Base-by-base conservation (phyloP, 345 rosid species). In the Mangifera indica region DNA sequence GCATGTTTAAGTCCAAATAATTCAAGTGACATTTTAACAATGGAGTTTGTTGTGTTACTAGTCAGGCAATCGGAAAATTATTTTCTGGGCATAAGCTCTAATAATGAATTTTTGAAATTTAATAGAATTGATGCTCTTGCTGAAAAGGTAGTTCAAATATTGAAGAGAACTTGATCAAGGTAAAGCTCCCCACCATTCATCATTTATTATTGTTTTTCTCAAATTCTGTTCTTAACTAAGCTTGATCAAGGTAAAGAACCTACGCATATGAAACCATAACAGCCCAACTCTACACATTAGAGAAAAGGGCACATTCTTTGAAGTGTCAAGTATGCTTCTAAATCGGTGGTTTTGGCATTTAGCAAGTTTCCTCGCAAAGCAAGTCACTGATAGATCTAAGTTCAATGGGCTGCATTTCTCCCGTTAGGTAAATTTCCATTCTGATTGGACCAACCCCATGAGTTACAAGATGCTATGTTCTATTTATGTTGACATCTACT, bases 381-480 rank as follows among this genome's bases (percentile, higher is more conserved):
- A 49, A 49, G 53, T 14, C 53, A 49, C 3, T 0, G 53, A 49
- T 49, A 5, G 10, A 24, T 24, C 34, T 48, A 10, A 14, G 42
- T 48, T 64, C 15, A 14, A 10, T 46, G 68, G 56, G 24, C 17
- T 65, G 17, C 53, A 51, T 45, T 45, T 14, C n/a, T 64, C 25
- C 24, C 26, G 55, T 25, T 48, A 65, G 42, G 24, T 65, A 49
- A 49, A 18, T 59, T 24, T 34, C 18, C 13, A 10, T 2, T 9
- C 22, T 46, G 22, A 65, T 65, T 25, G 17, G 18, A 46, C 25
- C 22, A 46, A 57, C 8, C 40, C 69, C 56, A 46, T 17, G 56
- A 48, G 44, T 42, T 46, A 40, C 54, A 65, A 65, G 9, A 25
- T 65, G 69, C 56, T 48, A 25, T 65, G 40, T 65, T 49, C 18